Evolutionary conservation across 2,329 filamentous ascomycete species (phyloP).

Genomic region (Fusarium stilboides): DNA sequence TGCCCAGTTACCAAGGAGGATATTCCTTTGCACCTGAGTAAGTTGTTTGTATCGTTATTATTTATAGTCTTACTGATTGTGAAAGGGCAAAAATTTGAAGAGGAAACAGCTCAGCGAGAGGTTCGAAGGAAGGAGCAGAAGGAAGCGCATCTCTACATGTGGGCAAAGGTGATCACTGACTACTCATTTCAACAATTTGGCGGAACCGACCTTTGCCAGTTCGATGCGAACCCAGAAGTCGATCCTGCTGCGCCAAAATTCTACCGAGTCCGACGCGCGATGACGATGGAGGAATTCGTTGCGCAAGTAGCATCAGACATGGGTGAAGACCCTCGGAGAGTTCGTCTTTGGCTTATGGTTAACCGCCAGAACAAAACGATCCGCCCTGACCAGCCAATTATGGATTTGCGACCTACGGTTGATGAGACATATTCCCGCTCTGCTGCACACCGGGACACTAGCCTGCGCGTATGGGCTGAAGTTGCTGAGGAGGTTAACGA

Average conservation of each 20-base stretch:
- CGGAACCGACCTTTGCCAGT: constrained; percentile 84
- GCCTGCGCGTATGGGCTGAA: constrained; percentile 91
- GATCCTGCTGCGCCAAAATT: constrained; percentile 79
- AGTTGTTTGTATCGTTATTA: constrained; percentile 49
- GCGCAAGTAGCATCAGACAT: constrained; percentile 79
- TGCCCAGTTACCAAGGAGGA: constrained; percentile 82
- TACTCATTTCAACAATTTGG: constrained; percentile 85
- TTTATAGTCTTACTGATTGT: constrained; percentile 34
- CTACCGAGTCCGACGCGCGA: constrained; percentile 82
- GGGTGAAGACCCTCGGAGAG: constrained; percentile 74
- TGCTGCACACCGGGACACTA: constrained; percentile 74
- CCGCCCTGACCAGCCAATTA: constrained; percentile 88
- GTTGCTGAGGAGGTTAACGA: constrained; percentile 75
- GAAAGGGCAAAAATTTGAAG: constrained; percentile 79
- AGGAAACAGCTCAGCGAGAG: constrained; percentile 84
- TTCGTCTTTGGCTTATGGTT: constrained; percentile 97
- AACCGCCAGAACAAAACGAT: constrained; percentile 98
- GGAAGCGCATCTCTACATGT: constrained; percentile 94
- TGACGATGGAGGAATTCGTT: constrained; percentile 82
- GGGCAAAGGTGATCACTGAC: constrained; percentile 85
- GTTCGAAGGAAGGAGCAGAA: constrained; percentile 89
- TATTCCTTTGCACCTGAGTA: constrained; percentile 85
- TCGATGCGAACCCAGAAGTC: constrained; percentile 74
- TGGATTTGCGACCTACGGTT: constrained; percentile 81
- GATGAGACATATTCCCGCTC: constrained; percentile 75